Base-by-base conservation (phyloP, 208 protist species). In the Trypanosomatidae sp. region DNA sequence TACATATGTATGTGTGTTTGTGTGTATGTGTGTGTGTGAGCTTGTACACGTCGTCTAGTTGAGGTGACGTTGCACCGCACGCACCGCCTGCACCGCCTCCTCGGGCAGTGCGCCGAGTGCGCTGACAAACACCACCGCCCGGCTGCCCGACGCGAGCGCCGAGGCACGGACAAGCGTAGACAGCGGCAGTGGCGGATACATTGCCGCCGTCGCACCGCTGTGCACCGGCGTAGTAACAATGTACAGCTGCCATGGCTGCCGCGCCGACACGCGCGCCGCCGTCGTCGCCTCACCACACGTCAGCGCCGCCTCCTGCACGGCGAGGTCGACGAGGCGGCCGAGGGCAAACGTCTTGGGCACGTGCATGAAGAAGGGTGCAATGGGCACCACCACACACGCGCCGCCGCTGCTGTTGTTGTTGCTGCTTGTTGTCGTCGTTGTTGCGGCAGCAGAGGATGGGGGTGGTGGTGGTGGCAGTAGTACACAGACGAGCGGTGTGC, bases 301-400 rank as follows among this genome's bases (percentile, higher is more conserved):
- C 43, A 72, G 52, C 26, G 56, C 53, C 30, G 64, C 76, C 41
- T 75, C 60, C 48, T 56, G 46, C 18, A 93, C 58, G n/a, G 64
- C 60, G 27, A 56, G 52, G 55, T 93, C 85, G 23, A 87, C 48
- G 40, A 74, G 26, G 4, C 69, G 61, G 0, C 80, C 85, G 37
- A 93, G 22, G 8, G 66, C 65, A 0, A 64, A 49, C 19, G 30
- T 61, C 55, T 73, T 76, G 18, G 64, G 51, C 11, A 72, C 61
- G 49, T 81, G 38, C 58, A 86, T 78, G 50, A 76, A 93, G 33
- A 93, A 84, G 4, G 80, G 61, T 2, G 61, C 33, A 11, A 89
- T 60, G n/a, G 53, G 41, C 13, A 62, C 46, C 33, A 76, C 65
- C 15, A 13, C 40, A 45, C 10, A 5, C 4, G 40, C 40, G 40